Conservation (phyloP, 208 protist species). For the Leishmania amazonensis region DNA sequence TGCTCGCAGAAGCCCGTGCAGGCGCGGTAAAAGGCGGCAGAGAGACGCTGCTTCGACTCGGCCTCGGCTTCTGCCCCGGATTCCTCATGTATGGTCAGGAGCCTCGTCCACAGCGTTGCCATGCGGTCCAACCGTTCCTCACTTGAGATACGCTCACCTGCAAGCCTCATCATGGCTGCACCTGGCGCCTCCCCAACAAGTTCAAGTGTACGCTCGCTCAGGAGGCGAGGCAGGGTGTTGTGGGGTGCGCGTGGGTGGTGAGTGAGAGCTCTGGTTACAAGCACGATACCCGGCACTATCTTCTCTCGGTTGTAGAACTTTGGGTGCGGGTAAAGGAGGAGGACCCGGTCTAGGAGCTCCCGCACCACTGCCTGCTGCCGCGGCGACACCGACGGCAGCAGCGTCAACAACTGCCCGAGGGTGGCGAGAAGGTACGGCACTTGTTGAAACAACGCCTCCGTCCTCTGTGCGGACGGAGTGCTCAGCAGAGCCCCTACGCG, state of each 20-base stretch:
- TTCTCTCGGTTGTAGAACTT: slow-evolving; percentile 32
- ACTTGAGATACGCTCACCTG: not conserved
- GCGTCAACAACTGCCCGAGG: slow-evolving; percentile 24
- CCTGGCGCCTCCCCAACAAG: slow-evolving; percentile 5
- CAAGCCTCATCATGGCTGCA: not conserved
- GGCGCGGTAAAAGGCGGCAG: slow-evolving; percentile 6
- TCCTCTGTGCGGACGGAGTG: not conserved
- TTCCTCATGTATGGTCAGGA: slow-evolving; percentile 1
- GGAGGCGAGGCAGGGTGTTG: not conserved
- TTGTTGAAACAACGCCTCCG: slow-evolving; percentile 9
- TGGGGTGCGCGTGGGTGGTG: slow-evolving; percentile 8
- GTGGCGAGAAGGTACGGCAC: slow-evolving; percentile 12
- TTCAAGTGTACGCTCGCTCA: slow-evolving; percentile 15
- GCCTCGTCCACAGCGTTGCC: slow-evolving; percentile 12
- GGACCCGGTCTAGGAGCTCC: slow-evolving; percentile 23
- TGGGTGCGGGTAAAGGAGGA: slow-evolving; percentile 26
- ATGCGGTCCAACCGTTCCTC: slow-evolving; percentile 2
- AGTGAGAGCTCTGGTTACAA: slow-evolving; percentile 38
- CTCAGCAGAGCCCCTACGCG: slow-evolving; percentile 3
- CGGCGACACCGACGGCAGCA: slow-evolving; percentile 28
- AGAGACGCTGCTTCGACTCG: slow-evolving; percentile 4
- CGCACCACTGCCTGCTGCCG: slow-evolving; percentile 8
- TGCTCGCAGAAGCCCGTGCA: slow-evolving; percentile 10
- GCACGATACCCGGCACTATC: slow-evolving; percentile 30
- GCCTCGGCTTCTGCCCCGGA: not conserved